Evolutionary conservation across 2,329 filamentous ascomycete genomes (phyloP), one percentile per base, ranked within the genome.

Genomic region (Lasiodiplodia citricola): DNA sequence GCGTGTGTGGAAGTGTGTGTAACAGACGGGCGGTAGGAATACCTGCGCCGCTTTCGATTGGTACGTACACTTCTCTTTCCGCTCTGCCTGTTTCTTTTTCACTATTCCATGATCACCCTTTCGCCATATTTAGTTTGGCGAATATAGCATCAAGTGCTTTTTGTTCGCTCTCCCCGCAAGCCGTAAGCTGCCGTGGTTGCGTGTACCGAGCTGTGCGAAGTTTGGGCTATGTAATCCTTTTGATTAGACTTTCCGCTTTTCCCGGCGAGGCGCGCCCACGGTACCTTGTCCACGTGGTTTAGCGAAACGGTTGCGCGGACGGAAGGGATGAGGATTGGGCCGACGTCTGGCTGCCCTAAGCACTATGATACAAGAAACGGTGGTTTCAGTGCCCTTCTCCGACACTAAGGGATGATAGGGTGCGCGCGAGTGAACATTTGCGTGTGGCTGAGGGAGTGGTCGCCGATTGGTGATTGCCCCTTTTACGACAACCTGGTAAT

Each of bases 311-410:
- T 47, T 14, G 44, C 14, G 44, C 44, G 44, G 44, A 21, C n/a
- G 44, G 18, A 47, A 47, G 44, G 44, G 44, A 21, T 21, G 44
- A 18, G 44, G 44, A 47, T 47, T 47, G 44, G 44, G 44, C 44
- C 7, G 44, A 47, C 28, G 35, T 56, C 52, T 56, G 25, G 31
- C 52, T 56, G 52, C 52, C 52, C 52, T 56, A 31, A 56, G 52
- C 25, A 56, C 52, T 28, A 56, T 14, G 23, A 47, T 47, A 44
- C 44, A 47, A 11, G 14, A 54, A 54, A 28, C 35, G n/a, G 50
- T 31, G 31, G 51, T 31, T 56, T 56, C 11, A n/a, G 28, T 56
- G 52, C 52, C 52, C 52, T 35, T 13, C 51, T 21, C 44, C 44
- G 44, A 18, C 44, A 47, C 44, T 47, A 47, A 47, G 44, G 44